Conservation (phyloP, 371 early-diverging fungal genomes). For the Chytridiales sp. region DNA sequence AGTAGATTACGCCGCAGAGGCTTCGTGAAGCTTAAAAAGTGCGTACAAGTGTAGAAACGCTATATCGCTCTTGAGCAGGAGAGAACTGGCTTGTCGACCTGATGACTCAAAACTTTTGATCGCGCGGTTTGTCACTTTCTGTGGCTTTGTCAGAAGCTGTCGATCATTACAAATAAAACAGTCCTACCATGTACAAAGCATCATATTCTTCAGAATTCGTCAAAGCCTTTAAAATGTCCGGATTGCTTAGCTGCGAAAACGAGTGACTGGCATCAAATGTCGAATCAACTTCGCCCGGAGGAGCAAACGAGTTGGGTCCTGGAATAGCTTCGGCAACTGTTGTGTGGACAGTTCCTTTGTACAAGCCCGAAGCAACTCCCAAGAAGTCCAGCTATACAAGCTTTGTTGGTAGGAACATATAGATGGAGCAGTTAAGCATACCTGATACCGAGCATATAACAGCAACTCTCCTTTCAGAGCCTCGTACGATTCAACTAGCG, state of each 20-base stretch:
- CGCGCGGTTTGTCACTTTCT: conserved; percentile 63
- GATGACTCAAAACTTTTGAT: conserved; percentile 70
- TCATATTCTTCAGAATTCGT: conserved; percentile 67
- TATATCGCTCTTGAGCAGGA: conserved; percentile 71
- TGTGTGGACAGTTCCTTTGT: conserved; percentile 28
- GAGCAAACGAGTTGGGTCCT: conserved; percentile 28
- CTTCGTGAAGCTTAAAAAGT: not conserved
- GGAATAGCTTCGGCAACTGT: conserved; percentile 40
- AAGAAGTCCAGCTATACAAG: conserved; percentile 65
- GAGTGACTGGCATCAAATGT: conserved; percentile 24
- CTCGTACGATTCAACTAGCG: conserved; percentile 58
- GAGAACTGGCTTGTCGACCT: conserved; percentile 58
- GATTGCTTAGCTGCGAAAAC: conserved; percentile 56
- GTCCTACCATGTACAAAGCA: conserved; percentile 67
- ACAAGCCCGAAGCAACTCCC: conserved; percentile 55
- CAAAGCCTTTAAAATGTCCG: conserved; percentile 64
- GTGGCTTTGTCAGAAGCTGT: conserved; percentile 5
- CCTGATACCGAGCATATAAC: conserved; percentile 58
- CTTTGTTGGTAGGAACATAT: not conserved
- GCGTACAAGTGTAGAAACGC: conserved; percentile 77
- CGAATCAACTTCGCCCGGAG: conserved; percentile 16
- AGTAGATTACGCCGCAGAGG: not conserved
- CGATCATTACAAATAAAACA: not conserved
- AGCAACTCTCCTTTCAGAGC: conserved; percentile 75
- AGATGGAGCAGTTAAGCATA: not conserved